Base-by-base conservation (phyloP, 116 monocot genomes). In the Zostera marina region DNA sequence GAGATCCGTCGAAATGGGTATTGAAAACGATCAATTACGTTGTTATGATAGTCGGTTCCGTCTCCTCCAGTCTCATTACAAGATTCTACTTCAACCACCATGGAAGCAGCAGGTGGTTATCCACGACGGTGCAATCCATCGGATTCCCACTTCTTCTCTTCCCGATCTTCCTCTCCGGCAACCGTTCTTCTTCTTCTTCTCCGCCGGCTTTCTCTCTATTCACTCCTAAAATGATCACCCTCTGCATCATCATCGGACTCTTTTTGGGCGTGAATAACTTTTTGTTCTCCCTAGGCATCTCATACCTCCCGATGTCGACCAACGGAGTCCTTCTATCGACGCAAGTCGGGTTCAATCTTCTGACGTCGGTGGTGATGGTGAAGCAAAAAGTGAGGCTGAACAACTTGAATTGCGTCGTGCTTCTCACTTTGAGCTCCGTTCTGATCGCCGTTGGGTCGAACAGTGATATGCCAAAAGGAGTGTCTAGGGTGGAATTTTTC, bases 241-340 rank as follows among this genome's bases (percentile, higher is more conserved):
- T 65, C 59, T 69, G 65, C 22, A 1, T 74, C 44, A 0, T 62
- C 32, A 44, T 87, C 22, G 87, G 87, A 42, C 8, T 77, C 46
- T 32, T 87, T 48, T 9, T 82, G 39, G 87, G 82, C 5, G 21
- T 74, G 25, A 87, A 79, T 76, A 87, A 87, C 77, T 67, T 82
- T n/a, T 69, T 76, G 41, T 58, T 79, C 63, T 75, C 87, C 0
- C 78, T 75, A 62, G 76, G 87, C 0, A 60, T 75, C 13, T 81
- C 87, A 0, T 81, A 71, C 66, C 87, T 87, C 62, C 69, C 87
- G 3, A 73, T 79, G 5, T 81, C 87, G 24, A 87, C 87, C 0
- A 70, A 81, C 2, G 81, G 81, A 3, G 73, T 87, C 22, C 56
- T 87, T 24, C 72, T 87, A 8, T 87, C 87, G 9, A 73, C 81